phyloP scores from a whole-genome alignment of 768 basidiomycete species.

The Royoungia palumana region DNA sequence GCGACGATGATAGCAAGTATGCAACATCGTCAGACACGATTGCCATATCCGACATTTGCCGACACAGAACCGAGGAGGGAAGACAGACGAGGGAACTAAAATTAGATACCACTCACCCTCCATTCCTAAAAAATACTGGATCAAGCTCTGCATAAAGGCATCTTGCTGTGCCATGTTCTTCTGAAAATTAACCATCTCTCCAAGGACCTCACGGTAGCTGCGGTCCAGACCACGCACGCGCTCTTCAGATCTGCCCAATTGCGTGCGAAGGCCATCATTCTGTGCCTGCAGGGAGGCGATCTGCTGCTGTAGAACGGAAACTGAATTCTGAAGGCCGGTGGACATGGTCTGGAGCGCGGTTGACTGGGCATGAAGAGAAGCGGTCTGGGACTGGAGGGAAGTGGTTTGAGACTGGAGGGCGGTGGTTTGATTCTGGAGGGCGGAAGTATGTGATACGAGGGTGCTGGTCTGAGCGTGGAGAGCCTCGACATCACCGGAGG shows the following conservation, averaged over 20 bases:
- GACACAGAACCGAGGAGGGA: not conserved
- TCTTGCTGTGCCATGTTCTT: conserved; percentile 81
- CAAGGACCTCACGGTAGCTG: conserved; percentile 65
- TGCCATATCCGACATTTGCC: too few relatives aligned
- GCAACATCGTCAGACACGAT: not conserved
- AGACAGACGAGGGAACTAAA: not conserved
- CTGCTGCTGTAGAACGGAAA: conserved; percentile 30
- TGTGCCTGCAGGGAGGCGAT: conserved; percentile 26
- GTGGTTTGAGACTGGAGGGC: conserved; percentile 27
- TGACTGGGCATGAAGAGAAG: conserved; percentile 34
- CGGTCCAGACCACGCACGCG: conserved; percentile 58
- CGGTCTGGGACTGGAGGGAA: conserved; percentile 29
- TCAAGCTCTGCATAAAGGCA: conserved; percentile 73
- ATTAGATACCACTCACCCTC: conserved; percentile 47
- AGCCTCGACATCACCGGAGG: conserved; percentile 24
- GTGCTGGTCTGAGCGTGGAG: conserved; percentile 28
- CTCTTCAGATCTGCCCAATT: conserved; percentile 38
- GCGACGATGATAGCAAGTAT: too few relatives aligned
- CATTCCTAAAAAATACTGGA: conserved; percentile 75
- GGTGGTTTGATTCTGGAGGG: conserved; percentile 29
- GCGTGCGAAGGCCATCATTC: conserved; percentile 31
- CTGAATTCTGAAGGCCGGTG: conserved; percentile 22
- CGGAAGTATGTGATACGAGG: conserved; percentile 29
- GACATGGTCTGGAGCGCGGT: conserved; percentile 32
- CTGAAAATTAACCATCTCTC: conserved; percentile 72